Base-by-base conservation (phyloP, 331 rosid genomes). In the Acacia concinna region DNA sequence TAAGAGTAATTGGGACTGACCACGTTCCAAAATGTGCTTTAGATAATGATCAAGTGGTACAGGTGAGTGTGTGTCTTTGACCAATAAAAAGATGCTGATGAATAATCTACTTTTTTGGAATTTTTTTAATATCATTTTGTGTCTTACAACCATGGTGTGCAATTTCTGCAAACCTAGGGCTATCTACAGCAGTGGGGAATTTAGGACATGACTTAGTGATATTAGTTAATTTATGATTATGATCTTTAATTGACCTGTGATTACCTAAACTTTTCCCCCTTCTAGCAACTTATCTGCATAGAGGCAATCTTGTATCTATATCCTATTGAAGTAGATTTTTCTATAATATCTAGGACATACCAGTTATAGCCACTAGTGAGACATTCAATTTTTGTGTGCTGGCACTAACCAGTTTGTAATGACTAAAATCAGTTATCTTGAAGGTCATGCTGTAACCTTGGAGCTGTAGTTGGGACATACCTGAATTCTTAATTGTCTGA, bases 11-110 rank as follows among this genome's bases (percentile, higher is more conserved):
- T 79, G 84, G 89, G 68, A 86, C 91, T 21, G 89, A 85, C 72
- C 89, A 82, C 80, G 89, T 87, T 88, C 93, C 97, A 1, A 95
- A 91, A 81, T 93, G 98, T 85, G 90, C 81, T 82, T 85, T 86
- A 74, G 86, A 84, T 84, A 85, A 77, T 35, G 91, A 81, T 81
- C 90, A 86, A 86, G 83, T 91, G 69, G 96, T 93, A 46, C 96
- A 87, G 97, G 99, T 95, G 63, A 56, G 63, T 8, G 30, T 0
- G 30, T 56, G 12, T 54, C 9, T 21, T 9, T 56, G 32, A 56
- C 63, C 63, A 56, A 23, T 56, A 25, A 56, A 56, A 25, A 56
- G 62, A 71, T 84, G 62, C 35, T 54, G 67, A 71, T 59, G 56
- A 67, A 73, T 67, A 17, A 31, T 59, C 8, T 60, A 10, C 28